These are phyloP conservation scores for Sarcodon aspratus DNA, from an alignment of 768 basidiomycete genomes.

Conservation along the genomic window DNA sequence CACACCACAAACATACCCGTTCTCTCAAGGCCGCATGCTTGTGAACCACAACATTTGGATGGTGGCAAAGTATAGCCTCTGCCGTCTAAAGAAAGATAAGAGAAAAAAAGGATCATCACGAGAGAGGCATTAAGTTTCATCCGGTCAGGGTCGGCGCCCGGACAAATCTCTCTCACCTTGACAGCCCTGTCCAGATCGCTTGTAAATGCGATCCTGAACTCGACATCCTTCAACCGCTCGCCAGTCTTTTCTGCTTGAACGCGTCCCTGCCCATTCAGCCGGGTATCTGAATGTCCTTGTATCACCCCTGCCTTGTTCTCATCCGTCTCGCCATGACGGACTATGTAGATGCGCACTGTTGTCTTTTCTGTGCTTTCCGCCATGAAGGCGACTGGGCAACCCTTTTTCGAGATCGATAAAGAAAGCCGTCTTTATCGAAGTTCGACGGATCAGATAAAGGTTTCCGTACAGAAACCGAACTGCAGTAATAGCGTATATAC, in stretches of 20 bases:
- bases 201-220: slow-evolving; percentile 49
- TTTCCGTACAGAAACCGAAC: too few relatives aligned
- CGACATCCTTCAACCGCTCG: slow-evolving; percentile 36
- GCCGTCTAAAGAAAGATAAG: slow-evolving; percentile 39
- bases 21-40: slow-evolving; percentile 45
- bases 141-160: too few relatives aligned
- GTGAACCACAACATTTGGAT: slow-evolving; percentile 33
- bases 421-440: background rate
- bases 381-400: too few relatives aligned
- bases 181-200: slow-evolving; percentile 66
- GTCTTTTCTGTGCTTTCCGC: too few relatives aligned
- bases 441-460: too few relatives aligned
- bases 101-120: background rate
- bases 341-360: slow-evolving; percentile 36
- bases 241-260: slow-evolving; percentile 49
- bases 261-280: slow-evolving; percentile 49
- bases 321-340: slow-evolving; percentile 74
- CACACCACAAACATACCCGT: slow-evolving; percentile 31
- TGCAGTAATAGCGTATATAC: too few relatives aligned
- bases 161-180: slow-evolving; percentile 31
- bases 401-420: background rate
- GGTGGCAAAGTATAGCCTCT: slow-evolving; percentile 44
- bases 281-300: slow-evolving; percentile 68
- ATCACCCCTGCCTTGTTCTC: slow-evolving; percentile 51
- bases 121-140: too few relatives aligned